A percentile compares a stretch with the other conserved stretches of the same genome.
Conservation (phyloP, 345 rosid species). For the Bretschneidera sinensis region DNA sequence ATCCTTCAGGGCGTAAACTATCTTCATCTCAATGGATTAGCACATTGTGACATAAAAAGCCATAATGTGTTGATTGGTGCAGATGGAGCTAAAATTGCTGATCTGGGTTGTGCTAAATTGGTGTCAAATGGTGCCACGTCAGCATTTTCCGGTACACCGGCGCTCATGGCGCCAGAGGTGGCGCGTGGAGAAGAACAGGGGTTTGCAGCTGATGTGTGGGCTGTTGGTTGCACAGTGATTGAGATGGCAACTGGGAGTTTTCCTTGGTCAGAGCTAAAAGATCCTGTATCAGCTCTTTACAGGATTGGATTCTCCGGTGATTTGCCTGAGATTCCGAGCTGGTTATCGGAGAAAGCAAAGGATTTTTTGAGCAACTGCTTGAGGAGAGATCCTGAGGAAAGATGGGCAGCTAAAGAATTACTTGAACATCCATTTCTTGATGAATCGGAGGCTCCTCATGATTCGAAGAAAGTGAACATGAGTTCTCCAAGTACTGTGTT, state of each 20-base stretch:
- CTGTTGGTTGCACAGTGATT: constrained; percentile 66
- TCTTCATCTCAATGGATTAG: constrained; percentile 55
- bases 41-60: constrained; percentile 79
- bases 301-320: constrained; percentile 73
- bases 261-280: constrained; percentile 65
- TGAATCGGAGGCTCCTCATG: too few relatives aligned
- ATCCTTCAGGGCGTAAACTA: constrained; percentile 53
- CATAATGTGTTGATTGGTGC: constrained; percentile 58
- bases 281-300: constrained; percentile 62
- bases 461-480: constrained; percentile 10
- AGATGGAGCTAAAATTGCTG: constrained; percentile 60
- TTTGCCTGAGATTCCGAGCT: constrained; percentile 55
- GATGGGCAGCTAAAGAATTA: constrained; percentile 60
- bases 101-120: constrained; percentile 73
- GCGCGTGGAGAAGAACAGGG: constrained; percentile 86
- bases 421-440: constrained; percentile 67
- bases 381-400: constrained; percentile 47
- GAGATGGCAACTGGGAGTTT: constrained; percentile 74
- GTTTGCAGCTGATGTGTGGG: constrained; percentile 83
- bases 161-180: constrained; percentile 92
- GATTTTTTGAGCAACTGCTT: constrained; percentile 70
- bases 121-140: constrained; percentile 17
- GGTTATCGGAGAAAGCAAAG: constrained; percentile 53
- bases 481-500: constrained; percentile 69
- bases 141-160: constrained; percentile 77